These are phyloP conservation scores for Phyllosticta paracitricarpa DNA, from an alignment of 2,329 filamentous ascomycete genomes.

Conservation along the genomic window DNA sequence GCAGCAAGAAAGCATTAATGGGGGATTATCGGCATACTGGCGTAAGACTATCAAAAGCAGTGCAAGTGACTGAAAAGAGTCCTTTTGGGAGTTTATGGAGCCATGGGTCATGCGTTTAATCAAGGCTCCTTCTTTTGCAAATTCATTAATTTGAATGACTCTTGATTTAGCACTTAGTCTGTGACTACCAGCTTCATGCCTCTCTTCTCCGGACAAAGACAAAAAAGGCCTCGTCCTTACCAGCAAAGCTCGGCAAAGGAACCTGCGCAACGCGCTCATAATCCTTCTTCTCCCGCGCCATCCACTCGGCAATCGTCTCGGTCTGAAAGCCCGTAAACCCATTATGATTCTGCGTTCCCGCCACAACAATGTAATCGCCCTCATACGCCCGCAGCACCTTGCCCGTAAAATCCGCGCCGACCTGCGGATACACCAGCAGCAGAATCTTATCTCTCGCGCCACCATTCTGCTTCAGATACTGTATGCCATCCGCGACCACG, in stretches of 20 bases:
- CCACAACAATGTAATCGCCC: slow-evolving; percentile 57
- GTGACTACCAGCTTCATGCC: background rate
- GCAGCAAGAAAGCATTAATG: no score
- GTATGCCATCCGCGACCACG: slow-evolving; percentile 47
- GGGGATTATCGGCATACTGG: no score
- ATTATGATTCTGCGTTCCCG: slow-evolving; percentile 64
- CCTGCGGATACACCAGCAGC: slow-evolving; percentile 63
- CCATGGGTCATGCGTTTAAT: no score
- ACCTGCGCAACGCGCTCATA: slow-evolving; percentile 56
- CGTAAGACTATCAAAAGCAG: no score
- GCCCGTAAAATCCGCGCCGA: slow-evolving; percentile 56
- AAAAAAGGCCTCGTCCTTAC: slow-evolving; percentile 67
- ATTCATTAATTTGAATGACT: no score
- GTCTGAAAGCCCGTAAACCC: slow-evolving; percentile 62
- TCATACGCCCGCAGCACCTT: slow-evolving; percentile 50
- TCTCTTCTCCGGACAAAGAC: slow-evolving; percentile 41
- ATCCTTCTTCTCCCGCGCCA: slow-evolving; percentile 45
- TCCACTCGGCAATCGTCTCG: slow-evolving; percentile 56
- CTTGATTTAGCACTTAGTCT: background rate
- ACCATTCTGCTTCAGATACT: slow-evolving; percentile 42
- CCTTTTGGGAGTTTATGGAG: no score
- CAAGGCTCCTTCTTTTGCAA: no score
- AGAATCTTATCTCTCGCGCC: slow-evolving; percentile 49
- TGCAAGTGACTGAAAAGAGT: no score
- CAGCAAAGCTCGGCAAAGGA: slow-evolving; percentile 62